phyloP scores from a whole-genome alignment of 2,329 filamentous ascomycete species.

The Acrodontium crateriforme region DNA sequence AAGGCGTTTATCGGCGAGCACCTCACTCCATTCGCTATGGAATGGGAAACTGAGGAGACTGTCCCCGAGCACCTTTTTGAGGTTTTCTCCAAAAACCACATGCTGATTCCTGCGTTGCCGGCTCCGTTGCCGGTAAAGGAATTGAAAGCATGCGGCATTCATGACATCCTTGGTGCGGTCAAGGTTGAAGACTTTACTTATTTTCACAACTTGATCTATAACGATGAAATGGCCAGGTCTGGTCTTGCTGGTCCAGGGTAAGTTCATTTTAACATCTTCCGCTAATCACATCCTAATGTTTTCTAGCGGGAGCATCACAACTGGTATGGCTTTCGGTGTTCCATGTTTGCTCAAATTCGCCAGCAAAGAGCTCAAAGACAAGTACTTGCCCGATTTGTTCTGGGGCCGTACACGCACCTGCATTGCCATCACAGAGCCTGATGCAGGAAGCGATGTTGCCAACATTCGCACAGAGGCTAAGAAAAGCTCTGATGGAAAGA shows the following conservation, averaged over 20 bases:
- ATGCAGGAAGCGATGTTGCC: constrained; percentile 59
- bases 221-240: constrained; percentile 54
- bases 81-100: constrained; percentile 50
- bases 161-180: constrained; percentile 50
- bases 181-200: constrained; percentile 64
- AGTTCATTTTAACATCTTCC: no score
- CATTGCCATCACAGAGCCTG: constrained; percentile 68
- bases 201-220: constrained; percentile 55
- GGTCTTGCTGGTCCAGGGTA: constrained; percentile 52
- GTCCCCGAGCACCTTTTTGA: constrained; percentile 51
- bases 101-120: constrained; percentile 57
- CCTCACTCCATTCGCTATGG: constrained; percentile 46
- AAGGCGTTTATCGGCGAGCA: constrained; percentile 52
- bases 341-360: constrained; percentile 60
- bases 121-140: constrained; percentile 55
- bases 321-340: constrained; percentile 59
- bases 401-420: constrained; percentile 53
- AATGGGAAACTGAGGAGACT: constrained; percentile 55
- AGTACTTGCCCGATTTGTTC: constrained; percentile 54
- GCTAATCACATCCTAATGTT: no score
- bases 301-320: constrained; percentile 52
- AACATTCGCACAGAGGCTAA: constrained; percentile 56
- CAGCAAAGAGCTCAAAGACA: constrained; percentile 45
- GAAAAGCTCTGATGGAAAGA: constrained; percentile 47
- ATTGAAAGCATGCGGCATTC: constrained; percentile 51